These are phyloP conservation scores for Plantago elongata DNA, from an alignment of 257 asterid genomes.

Conservation along the genomic window DNA sequence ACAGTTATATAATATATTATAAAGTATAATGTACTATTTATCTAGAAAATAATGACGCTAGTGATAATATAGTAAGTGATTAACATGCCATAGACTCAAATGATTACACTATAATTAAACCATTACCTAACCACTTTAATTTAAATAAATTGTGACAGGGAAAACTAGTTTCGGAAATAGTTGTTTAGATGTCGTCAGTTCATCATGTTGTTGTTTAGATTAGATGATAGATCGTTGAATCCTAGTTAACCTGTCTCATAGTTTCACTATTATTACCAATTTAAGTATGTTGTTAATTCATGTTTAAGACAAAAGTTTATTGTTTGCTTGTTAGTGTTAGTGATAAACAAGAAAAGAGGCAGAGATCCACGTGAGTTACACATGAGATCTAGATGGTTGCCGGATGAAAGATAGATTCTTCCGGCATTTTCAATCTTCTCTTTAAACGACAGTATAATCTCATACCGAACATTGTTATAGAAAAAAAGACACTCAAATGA, in stretches of 20 bases:
- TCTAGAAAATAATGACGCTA: no score
- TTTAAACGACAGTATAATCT: no score
- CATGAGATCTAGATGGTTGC: background rate
- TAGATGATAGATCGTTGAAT: conserved; percentile 18
- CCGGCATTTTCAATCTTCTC: no score
- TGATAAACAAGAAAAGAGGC: conserved; percentile 12
- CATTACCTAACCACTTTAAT: conserved; percentile 7
- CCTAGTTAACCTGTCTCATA: conserved; percentile 19
- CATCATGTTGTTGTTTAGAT: background rate
- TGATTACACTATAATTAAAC: background rate
- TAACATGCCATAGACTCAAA: no score
- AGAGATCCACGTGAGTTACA: conserved; percentile 23
- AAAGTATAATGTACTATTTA: no score
- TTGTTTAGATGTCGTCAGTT: conserved; percentile 14
- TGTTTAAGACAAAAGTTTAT: conserved; percentile 19
- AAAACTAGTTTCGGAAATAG: conserved; percentile 4
- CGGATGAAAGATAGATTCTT: no score
- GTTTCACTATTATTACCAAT: background rate
- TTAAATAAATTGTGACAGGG: background rate
- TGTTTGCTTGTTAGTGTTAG: background rate
- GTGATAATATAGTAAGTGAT: no score
- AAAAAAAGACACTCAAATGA: no score
- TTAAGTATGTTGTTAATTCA: conserved; percentile 8
- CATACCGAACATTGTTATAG: no score
- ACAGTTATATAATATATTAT: no score